Base-by-base conservation (phyloP, 306 rosid genomes). In the Cicer arietinum region DNA sequence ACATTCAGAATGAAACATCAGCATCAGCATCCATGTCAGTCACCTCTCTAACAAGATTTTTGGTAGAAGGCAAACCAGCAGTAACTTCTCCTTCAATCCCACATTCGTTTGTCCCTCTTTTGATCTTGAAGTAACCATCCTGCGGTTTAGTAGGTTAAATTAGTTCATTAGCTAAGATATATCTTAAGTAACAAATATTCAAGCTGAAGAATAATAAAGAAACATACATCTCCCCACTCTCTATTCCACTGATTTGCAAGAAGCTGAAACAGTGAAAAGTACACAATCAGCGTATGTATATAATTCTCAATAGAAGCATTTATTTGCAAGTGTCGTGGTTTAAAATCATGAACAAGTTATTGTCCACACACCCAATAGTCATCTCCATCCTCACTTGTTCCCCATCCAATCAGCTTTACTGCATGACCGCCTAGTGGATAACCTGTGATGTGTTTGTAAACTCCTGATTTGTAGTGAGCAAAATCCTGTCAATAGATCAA, bases 381-480 rank as follows among this genome's bases (percentile, higher is more conserved):
- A 41, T 88, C 94, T 14, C 98, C 97, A 44, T 80, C 84, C 40
- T 85, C 88, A 17, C 86, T 79, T 71, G 96, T 91, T 82, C 98
- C 98, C 98, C 98, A 94, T 22, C 98, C 98, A 74, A 94, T 89
- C 56, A 94, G 86, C 85, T 94, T 94, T 6, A 90, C 97, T 16
- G 98, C 98, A 83, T 94, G 98, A 77, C 98, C 98, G 53, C 98
- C 98, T 80, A 94, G 45, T 74, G 1, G 74, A 7, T 12, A 83
- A 39, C 98, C 98, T 4, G 90, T 86, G 70, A 94, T 69, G 76
- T 94, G 88, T 61, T 90, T 90, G 97, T 94, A 94, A 81, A 94
- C 97, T 78, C 98, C 98, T 65, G 97, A 91, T 84, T 90, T 91
- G 79, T 94, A 94, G 90, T 91, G 91, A 63, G 98, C 98, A 67